Conservation (phyloP, 1,139 yeast genomes). For the Chernovozyma aurita region DNA sequence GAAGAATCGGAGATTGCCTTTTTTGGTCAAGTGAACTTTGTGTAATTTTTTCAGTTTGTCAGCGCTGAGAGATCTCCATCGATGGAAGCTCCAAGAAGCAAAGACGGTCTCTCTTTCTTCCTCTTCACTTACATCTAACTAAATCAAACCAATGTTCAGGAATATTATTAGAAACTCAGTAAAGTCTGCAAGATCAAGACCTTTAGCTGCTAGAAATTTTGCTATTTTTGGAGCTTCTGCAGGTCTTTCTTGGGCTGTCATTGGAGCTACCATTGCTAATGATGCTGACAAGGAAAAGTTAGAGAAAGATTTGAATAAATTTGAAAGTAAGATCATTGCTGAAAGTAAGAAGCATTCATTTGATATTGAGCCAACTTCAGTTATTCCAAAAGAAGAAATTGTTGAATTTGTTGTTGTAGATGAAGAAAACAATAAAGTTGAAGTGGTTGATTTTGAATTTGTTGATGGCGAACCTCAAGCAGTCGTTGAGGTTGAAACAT, state of each 20-base stretch:
- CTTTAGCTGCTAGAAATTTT: not conserved
- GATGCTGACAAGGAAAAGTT: constrained; percentile 12
- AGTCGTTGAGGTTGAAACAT: constrained; percentile 4
- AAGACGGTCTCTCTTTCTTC: too few relatives aligned
- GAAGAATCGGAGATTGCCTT: too few relatives aligned
- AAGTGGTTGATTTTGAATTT: constrained; percentile 9
- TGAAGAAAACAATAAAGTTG: not conserved
- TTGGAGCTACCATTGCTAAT: constrained; percentile 7
- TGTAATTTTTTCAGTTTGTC: too few relatives aligned
- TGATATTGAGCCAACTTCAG: not conserved
- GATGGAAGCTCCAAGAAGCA: too few relatives aligned
- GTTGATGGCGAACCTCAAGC: constrained; percentile 6
- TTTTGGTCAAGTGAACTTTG: too few relatives aligned
- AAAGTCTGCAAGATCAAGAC: not conserved
- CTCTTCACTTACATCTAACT: too few relatives aligned
- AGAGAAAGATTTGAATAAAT: constrained; percentile 8
- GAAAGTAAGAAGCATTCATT: constrained; percentile 2
- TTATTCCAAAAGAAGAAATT: constrained; percentile 1
- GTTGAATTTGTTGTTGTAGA: not conserved
- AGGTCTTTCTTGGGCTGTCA: not conserved
- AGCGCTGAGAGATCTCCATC: too few relatives aligned
- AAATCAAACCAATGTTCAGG: too few relatives aligned
- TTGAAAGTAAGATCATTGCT: constrained; percentile 3
- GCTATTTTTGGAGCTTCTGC: not conserved
- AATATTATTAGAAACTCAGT: constrained; percentile 2